Percentiles rank a stretch among this genome's conserved stretches.
Conservation (phyloP, 148 eudicot genomes). For the Chenopodium suecicum region DNA sequence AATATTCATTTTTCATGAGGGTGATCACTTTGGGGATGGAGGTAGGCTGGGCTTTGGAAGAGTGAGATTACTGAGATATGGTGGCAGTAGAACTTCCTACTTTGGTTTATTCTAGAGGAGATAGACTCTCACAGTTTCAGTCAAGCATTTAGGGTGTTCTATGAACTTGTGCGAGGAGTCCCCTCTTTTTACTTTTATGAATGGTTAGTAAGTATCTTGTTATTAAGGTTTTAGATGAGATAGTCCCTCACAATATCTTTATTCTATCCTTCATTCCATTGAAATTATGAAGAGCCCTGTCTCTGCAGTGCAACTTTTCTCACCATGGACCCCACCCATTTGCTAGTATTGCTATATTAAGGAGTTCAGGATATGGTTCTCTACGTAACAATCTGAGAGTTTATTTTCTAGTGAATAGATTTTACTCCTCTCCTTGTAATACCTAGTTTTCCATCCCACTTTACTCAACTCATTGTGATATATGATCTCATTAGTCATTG, state of each 20-base stretch:
- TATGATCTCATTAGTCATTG: background rate
- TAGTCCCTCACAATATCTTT: background rate
- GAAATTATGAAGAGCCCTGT: background rate
- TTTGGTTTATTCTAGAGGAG: background rate
- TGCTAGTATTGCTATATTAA: background rate
- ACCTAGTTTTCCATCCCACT: background rate
- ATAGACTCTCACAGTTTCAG: background rate
- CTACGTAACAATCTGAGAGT: background rate
- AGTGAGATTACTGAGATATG: constrained; percentile 6
- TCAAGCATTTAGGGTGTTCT: background rate
- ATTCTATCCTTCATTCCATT: background rate
- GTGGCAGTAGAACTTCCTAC: background rate
- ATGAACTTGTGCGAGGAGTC: background rate
- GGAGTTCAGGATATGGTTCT: background rate
- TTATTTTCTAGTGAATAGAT: background rate
- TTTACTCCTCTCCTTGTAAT: background rate
- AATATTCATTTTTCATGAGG: background rate
- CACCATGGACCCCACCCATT: background rate
- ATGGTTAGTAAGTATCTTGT: background rate
- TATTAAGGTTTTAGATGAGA: background rate
- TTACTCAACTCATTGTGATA: background rate
- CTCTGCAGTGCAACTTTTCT: background rate
- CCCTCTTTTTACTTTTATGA: too few species aligned
- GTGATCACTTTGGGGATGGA: background rate
- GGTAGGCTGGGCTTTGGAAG: background rate